These are phyloP conservation scores for Mortierella sp. DNA, from an alignment of 371 early-diverging fungal genomes.

Conservation along the genomic window DNA sequence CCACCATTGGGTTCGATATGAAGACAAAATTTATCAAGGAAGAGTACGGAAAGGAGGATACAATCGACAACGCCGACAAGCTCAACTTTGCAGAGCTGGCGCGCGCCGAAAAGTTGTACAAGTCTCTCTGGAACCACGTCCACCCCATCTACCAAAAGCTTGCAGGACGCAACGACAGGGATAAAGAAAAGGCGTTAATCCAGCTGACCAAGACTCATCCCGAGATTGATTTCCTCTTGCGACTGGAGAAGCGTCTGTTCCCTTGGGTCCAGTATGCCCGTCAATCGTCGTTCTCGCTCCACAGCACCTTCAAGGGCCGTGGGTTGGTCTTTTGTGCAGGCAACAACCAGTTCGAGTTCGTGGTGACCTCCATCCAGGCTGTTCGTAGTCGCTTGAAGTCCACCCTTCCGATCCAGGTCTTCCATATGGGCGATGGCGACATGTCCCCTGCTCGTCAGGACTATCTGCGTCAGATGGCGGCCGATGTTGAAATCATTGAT, in stretches of 20 bases:
- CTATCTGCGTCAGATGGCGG: constrained; percentile 60
- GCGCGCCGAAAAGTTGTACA: constrained; percentile 36
- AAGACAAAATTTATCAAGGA: constrained; percentile 32
- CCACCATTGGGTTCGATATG: constrained; percentile 27
- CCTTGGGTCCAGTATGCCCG: constrained; percentile 48
- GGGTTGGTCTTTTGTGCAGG: constrained; percentile 84
- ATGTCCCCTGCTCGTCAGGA: constrained; percentile 59
- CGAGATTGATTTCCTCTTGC: constrained; percentile 43
- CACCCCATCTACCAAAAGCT: constrained; percentile 35
- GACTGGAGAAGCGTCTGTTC: constrained; percentile 40
- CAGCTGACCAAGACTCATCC: constrained; percentile 40
- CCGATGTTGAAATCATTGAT: constrained; percentile 64
- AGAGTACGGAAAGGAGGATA: constrained; percentile 26
- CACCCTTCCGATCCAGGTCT: constrained; percentile 80
- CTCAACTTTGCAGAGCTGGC: constrained; percentile 40
- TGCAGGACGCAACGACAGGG: constrained; percentile 29
- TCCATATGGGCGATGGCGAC: constrained; percentile 74
- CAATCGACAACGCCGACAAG: constrained; percentile 5
- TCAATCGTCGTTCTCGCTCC: constrained; percentile 38
- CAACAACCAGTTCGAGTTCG: constrained; percentile 73
- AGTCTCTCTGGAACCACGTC: constrained; percentile 50
- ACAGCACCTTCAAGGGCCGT: constrained; percentile 53
- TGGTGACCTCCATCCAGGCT: constrained; percentile 68
- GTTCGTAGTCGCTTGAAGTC: constrained; percentile 70
- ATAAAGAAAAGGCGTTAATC: constrained; percentile 25